Conservation (phyloP, 306 rosid genomes). For the Prunus fruticosa region DNA sequence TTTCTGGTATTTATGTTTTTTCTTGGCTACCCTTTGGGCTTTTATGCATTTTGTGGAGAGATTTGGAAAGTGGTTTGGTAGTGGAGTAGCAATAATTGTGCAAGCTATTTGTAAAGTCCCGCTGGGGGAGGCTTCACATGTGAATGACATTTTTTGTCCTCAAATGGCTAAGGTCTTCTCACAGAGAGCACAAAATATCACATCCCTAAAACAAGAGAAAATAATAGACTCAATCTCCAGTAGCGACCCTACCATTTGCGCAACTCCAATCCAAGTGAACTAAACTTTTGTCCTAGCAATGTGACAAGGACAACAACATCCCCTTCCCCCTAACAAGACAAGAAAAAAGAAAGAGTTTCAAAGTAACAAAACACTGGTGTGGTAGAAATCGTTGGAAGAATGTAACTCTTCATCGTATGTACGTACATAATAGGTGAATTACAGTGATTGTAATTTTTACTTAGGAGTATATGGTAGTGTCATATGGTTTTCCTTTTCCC, state of each 20-base stretch:
- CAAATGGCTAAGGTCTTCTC: neutral
- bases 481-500: too few species aligned
- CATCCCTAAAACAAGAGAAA: neutral
- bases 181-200: neutral
- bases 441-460: neutral
- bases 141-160: neutral
- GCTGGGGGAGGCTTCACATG: neutral
- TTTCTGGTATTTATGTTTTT: neutral
- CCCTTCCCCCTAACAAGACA: neutral
- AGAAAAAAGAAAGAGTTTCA: neutral
- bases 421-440: neutral
- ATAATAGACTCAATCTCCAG: neutral
- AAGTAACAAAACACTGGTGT: neutral
- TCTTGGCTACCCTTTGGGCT: neutral
- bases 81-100: conserved; percentile 6
- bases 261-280: neutral
- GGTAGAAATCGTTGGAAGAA: neutral
- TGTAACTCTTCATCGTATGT: neutral
- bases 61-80: neutral
- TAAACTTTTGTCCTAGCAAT: neutral
- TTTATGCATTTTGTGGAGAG: neutral
- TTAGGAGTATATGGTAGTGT: neutral
- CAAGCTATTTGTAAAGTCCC: neutral
- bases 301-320: neutral
- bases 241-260: neutral